Evolutionary conservation across 78 protist genomes (phyloP).

Genomic region (Dictyostelium purpureum): DNA sequence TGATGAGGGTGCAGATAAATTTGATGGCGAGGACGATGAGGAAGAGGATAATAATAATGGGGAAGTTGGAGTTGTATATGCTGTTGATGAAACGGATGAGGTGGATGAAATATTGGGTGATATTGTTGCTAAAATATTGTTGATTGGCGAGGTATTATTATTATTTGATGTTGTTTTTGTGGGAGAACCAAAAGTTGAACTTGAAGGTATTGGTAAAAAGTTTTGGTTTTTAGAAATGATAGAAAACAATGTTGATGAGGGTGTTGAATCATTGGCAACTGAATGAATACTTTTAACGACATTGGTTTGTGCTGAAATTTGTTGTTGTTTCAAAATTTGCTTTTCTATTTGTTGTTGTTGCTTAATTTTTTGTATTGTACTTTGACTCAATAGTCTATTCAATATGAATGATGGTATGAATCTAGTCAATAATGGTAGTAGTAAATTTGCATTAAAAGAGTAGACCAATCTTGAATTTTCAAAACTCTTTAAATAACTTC

Average conservation of each 20-base stretch:
- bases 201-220: neutral
- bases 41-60: no score
- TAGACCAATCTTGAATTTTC: neutral
- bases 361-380: neutral
- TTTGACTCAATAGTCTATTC: neutral
- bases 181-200: neutral
- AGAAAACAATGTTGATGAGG: neutral
- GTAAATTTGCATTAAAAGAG: neutral
- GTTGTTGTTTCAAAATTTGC: slow-evolving; percentile 1
- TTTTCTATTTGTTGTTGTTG: neutral
- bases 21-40: neutral
- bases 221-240: slow-evolving; percentile 6
- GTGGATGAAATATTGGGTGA: neutral
- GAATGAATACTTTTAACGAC: slow-evolving; percentile 14
- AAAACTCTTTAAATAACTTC: neutral
- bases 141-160: neutral
- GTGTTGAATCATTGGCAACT: neutral
- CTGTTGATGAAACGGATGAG: neutral
- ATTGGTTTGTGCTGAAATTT: slow-evolving; percentile 1
- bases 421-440: neutral
- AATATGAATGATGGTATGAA: neutral
- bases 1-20: neutral
- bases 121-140: neutral
- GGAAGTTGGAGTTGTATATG: no score
- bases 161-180: neutral